These are phyloP conservation scores for Rubus idaeus DNA, from an alignment of 306 rosid genomes.

Conservation along the genomic window DNA sequence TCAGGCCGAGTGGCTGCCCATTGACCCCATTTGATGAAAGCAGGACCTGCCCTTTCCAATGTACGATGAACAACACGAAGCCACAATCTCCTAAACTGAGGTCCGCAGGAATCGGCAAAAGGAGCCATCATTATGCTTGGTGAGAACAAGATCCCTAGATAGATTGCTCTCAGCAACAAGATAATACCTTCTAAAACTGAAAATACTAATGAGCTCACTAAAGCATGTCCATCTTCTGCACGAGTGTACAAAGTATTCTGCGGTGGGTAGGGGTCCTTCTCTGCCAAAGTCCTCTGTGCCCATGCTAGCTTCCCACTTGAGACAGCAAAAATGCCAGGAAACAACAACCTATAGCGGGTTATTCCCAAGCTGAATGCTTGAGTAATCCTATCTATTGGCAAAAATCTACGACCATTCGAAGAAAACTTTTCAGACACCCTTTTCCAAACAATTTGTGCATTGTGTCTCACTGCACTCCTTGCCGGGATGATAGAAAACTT, in stretches of 20 bases:
- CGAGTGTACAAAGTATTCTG: slow-evolving; percentile 55
- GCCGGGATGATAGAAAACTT: slow-evolving; percentile 44
- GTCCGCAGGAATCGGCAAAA: slow-evolving; percentile 69
- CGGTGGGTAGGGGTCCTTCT: slow-evolving; percentile 48
- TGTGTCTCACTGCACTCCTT: slow-evolving; percentile 42
- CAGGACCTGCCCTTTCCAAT: slow-evolving; percentile 88
- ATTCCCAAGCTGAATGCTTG: slow-evolving; percentile 86
- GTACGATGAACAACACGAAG: slow-evolving; percentile 77
- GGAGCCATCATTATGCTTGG: slow-evolving; percentile 92
- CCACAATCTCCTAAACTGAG: slow-evolving; percentile 71
- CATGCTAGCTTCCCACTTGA: slow-evolving; percentile 79
- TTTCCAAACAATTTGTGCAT: slow-evolving; percentile 67
- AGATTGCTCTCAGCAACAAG: slow-evolving; percentile 68
- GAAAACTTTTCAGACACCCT: slow-evolving; percentile 54
- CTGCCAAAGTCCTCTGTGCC: slow-evolving; percentile 55
- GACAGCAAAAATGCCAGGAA: slow-evolving; percentile 84
- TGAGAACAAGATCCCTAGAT: slow-evolving; percentile 73
- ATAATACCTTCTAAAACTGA: slow-evolving; percentile 60
- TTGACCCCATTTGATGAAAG: slow-evolving; percentile 99
- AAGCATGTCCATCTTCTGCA: slow-evolving; percentile 81
- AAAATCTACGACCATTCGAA: slow-evolving; percentile 40
- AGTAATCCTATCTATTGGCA: slow-evolving; percentile 64
- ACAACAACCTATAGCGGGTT: slow-evolving; percentile 64
- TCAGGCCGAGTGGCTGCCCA: slow-evolving; percentile 99
- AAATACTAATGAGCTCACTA: slow-evolving; percentile 46